These are phyloP conservation scores for Globisporangium acanthophoron DNA, from an alignment of 352 stramenopile genomes.

Conservation along the genomic window DNA sequence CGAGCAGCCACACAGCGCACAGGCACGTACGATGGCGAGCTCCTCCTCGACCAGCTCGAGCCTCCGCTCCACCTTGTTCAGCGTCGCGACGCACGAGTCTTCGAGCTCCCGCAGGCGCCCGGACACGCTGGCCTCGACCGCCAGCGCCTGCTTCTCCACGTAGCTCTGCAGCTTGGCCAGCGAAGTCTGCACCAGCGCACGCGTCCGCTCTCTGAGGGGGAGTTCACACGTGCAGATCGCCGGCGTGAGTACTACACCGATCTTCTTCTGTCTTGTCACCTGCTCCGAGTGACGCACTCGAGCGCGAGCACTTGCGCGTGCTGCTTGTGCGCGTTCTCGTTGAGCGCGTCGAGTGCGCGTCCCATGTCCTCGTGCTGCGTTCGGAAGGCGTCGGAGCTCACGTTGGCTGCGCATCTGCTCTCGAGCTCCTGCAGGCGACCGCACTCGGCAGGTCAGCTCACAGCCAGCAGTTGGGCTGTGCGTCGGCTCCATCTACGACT, in stretches of 20 bases:
- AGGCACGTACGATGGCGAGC: conserved; percentile 29
- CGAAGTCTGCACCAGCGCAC: neutral
- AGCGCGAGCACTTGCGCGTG: conserved; percentile 9
- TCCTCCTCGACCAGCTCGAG: conserved; percentile 54
- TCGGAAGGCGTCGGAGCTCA: neutral
- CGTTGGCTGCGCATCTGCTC: neutral
- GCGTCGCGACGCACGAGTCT: neutral
- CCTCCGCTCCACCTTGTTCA: conserved; percentile 26
- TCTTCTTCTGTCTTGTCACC: no score
- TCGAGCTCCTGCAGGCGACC: conserved; percentile 12
- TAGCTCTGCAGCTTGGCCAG: conserved; percentile 1
- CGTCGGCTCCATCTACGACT: neutral
- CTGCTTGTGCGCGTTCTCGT: conserved; percentile 30
- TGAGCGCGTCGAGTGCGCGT: conserved; percentile 35
- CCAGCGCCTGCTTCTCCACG: conserved; percentile 11
- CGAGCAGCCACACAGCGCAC: no score
- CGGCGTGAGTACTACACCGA: no score
- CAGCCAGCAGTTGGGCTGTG: neutral
- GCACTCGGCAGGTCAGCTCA: neutral
- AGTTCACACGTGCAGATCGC: no score
- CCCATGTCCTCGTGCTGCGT: conserved; percentile 36
- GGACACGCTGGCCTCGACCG: conserved; percentile 1
- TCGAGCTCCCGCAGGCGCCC: conserved; percentile 8
- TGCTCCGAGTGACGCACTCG: neutral
- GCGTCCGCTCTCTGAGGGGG: neutral